Evolutionary conservation across 257 asterid species (phyloP).

Genomic region (Ilex asprella): DNA sequence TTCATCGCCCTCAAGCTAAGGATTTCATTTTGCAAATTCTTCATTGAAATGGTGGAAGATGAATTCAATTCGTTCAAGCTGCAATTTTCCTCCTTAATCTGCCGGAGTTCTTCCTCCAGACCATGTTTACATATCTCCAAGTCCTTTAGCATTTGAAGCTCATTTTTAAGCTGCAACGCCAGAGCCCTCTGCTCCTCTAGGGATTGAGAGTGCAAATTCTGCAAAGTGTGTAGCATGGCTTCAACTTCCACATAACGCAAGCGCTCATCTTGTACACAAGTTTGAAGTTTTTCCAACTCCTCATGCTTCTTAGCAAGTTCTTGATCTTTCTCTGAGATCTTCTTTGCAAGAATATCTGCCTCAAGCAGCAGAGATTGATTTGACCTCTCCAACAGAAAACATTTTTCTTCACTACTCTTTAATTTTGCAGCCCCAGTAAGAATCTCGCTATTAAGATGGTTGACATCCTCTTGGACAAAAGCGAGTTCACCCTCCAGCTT

Average conservation of each 20-base stretch:
- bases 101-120: slow-evolving; percentile 60
- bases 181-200: slow-evolving; percentile 62
- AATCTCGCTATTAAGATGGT: slow-evolving; percentile 51
- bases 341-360: slow-evolving; percentile 61
- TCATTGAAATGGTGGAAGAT: slow-evolving; percentile 48
- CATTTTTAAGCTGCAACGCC: slow-evolving; percentile 48
- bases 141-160: slow-evolving; percentile 53
- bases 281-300: slow-evolving; percentile 73
- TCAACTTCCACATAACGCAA: slow-evolving; percentile 44
- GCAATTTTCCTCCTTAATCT: slow-evolving; percentile 47
- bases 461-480: slow-evolving; percentile 42
- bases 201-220: slow-evolving; percentile 55
- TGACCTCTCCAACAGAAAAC: slow-evolving; percentile 41
- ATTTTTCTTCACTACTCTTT: slow-evolving; percentile 51
- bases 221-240: slow-evolving; percentile 52
- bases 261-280: slow-evolving; percentile 48
- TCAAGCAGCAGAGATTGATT: slow-evolving; percentile 57
- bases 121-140: slow-evolving; percentile 47
- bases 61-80: slow-evolving; percentile 36
- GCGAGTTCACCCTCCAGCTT: slow-evolving; percentile 53
- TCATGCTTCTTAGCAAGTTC: slow-evolving; percentile 63
- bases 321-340: slow-evolving; percentile 62
- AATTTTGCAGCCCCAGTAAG: slow-evolving; percentile 39
- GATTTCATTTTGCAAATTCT: slow-evolving; percentile 60
- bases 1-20: slow-evolving; percentile 55